Evolutionary conservation across 345 rosid species (phyloP).

Genomic region (Eucalyptus victrix): DNA sequence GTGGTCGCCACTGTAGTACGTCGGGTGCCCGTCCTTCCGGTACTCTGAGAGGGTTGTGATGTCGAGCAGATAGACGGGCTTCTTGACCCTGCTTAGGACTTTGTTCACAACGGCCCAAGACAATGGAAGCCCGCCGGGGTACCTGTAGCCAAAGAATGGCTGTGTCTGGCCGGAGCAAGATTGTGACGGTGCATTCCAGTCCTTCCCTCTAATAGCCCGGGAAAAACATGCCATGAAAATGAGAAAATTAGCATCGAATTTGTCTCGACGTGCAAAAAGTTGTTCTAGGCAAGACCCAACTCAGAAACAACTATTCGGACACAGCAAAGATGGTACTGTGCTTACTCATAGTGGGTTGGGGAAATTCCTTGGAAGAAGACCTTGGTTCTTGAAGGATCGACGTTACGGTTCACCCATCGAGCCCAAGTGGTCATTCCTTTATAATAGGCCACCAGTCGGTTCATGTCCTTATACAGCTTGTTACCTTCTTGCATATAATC

Average conservation of each 20-base stretch:
- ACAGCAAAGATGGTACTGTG: background rate
- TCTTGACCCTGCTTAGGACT: constrained; percentile 59
- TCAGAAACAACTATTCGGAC: background rate
- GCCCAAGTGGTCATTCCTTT: constrained; percentile 93
- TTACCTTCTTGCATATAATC: constrained; percentile 63
- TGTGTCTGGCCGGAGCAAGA: constrained; percentile 50
- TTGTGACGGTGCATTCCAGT: constrained; percentile 55
- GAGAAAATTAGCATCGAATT: background rate
- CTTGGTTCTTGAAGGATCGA: constrained; percentile 60
- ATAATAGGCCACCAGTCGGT: constrained; percentile 66
- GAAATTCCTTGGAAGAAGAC: constrained; percentile 85
- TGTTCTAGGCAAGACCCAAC: background rate
- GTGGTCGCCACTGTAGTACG: constrained; percentile 25
- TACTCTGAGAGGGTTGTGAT: constrained; percentile 45
- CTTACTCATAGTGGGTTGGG: constrained; percentile 88
- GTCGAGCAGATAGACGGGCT: constrained; percentile 71
- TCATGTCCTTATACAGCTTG: constrained; percentile 62
- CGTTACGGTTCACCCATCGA: constrained; percentile 64
- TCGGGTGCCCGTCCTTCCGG: constrained; percentile 76
- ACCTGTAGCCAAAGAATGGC: constrained; percentile 52
- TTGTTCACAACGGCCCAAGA: constrained; percentile 68
- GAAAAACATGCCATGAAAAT: background rate
- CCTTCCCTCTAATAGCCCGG: constrained; percentile 44
- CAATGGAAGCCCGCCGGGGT: constrained; percentile 68
- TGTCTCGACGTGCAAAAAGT: background rate